Evolutionary conservation across 139 green algal genomes (phyloP).

Genomic region (Coelastrella sp.): DNA sequence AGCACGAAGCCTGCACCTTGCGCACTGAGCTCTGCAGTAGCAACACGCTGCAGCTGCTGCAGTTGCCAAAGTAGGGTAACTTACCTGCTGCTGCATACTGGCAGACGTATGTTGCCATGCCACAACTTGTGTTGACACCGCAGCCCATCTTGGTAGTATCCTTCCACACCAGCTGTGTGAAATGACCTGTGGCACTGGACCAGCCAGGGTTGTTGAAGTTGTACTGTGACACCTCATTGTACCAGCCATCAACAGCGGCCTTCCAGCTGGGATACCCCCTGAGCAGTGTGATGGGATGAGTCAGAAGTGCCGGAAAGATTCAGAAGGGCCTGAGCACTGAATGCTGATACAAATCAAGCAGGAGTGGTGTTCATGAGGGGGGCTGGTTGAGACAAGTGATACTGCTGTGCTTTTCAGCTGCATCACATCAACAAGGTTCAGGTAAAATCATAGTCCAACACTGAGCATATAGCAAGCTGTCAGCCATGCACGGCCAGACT

Average conservation of each 20-base stretch:
- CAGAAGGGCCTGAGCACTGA: neutral
- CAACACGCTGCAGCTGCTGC: neutral
- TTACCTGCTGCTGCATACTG: conserved; percentile 36
- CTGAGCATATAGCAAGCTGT: neutral
- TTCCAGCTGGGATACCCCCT: conserved; percentile 45
- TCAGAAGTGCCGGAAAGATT: neutral
- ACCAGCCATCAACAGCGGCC: conserved; percentile 51
- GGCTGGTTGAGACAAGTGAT: neutral
- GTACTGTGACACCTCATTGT: conserved; percentile 46
- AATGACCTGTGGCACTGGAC: conserved; percentile 36
- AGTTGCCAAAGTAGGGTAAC: neutral
- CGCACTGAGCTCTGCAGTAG: too few relatives aligned
- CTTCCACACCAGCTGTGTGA: conserved; percentile 52
- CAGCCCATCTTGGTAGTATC: conserved; percentile 34
- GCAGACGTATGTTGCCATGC: conserved; percentile 33
- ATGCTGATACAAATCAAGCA: neutral
- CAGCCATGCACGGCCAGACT: neutral
- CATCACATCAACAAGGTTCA: neutral
- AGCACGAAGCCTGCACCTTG: neutral
- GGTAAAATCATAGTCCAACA: neutral
- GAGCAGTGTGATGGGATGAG: neutral
- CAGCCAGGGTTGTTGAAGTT: conserved; percentile 22
- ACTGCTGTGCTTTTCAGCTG: neutral
- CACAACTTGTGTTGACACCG: neutral
- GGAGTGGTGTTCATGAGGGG: neutral